phyloP scores from a whole-genome alignment of 139 green algal species.

The Chloropicon primus region DNA sequence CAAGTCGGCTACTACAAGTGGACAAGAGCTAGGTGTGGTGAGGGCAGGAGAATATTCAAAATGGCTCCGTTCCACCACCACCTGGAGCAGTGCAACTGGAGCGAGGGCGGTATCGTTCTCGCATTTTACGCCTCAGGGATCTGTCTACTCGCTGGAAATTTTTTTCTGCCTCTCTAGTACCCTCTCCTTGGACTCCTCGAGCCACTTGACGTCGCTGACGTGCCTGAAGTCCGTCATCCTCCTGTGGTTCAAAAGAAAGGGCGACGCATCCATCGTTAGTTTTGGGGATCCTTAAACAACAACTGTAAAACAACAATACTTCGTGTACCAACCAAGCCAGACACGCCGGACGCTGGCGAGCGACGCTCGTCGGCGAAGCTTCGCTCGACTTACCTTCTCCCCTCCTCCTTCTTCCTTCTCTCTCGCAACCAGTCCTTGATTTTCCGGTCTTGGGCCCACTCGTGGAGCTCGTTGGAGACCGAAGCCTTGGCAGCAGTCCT shows the following conservation, averaged over 20 bases:
- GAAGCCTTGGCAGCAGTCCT: not conserved
- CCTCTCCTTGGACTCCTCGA: not conserved
- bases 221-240: not conserved
- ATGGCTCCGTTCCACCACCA: not conserved
- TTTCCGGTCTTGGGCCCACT: not conserved
- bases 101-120: not conserved
- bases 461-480: not conserved
- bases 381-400: not conserved
- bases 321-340: no score
- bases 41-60: slow-evolving; percentile 17
- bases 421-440: not conserved
- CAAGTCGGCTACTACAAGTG: slow-evolving; percentile 31
- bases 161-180: not conserved
- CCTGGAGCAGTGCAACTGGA: not conserved
- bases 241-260: not conserved
- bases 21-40: slow-evolving; percentile 15
- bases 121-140: not conserved
- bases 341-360: no score
- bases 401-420: not conserved
- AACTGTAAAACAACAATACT: no score
- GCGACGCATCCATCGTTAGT: no score
- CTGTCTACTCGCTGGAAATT: not conserved
- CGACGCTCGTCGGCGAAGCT: no score
- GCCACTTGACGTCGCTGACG: not conserved
- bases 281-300: no score